These are phyloP conservation scores for Jackrogersella minutella DNA, from an alignment of 495 filamentous ascomycete genomes.

Conservation along the genomic window DNA sequence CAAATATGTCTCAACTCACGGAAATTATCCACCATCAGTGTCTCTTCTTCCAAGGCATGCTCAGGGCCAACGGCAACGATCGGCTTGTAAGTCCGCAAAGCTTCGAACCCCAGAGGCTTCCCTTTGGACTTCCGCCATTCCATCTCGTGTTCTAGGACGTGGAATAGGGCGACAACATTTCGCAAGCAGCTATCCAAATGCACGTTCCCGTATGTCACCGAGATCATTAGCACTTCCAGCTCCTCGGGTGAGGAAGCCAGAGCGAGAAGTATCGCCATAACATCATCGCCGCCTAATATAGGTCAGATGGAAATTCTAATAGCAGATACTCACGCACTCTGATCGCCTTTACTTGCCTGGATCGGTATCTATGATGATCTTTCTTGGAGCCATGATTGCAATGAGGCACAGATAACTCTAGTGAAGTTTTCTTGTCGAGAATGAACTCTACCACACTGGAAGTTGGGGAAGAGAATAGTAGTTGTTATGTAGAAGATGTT, in stretches of 20 bases:
- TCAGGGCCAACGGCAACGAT: constrained; percentile 86
- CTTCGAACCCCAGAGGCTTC: constrained; percentile 70
- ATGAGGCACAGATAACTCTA: not conserved
- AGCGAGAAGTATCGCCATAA: constrained; percentile 83
- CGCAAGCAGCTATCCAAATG: constrained; percentile 85
- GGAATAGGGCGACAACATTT: constrained; percentile 91
- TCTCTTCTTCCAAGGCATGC: constrained; percentile 82
- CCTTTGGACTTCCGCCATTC: constrained; percentile 78
- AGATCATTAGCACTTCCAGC: constrained; percentile 86
- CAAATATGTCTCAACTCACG: constrained; percentile 63
- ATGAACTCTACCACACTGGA: constrained; percentile 6
- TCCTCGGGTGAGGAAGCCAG: constrained; percentile 84
- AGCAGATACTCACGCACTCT: not conserved
- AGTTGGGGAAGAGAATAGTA: not conserved
- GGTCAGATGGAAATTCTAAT: constrained; percentile 8
- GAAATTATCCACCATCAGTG: constrained; percentile 87
- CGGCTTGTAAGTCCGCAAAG: constrained; percentile 73
- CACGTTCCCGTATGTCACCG: constrained; percentile 92
- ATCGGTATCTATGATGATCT: constrained; percentile 94
- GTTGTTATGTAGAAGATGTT: too few relatives aligned
- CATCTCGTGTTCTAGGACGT: constrained; percentile 89
- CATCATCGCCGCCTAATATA: constrained; percentile 82
- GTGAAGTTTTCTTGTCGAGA: not conserved
- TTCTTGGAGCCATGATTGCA: constrained; percentile 65
- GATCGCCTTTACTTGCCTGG: constrained; percentile 61